These are phyloP conservation scores for Guillardia theta DNA, from an alignment of 78 protist genomes.

Conservation along the genomic window DNA sequence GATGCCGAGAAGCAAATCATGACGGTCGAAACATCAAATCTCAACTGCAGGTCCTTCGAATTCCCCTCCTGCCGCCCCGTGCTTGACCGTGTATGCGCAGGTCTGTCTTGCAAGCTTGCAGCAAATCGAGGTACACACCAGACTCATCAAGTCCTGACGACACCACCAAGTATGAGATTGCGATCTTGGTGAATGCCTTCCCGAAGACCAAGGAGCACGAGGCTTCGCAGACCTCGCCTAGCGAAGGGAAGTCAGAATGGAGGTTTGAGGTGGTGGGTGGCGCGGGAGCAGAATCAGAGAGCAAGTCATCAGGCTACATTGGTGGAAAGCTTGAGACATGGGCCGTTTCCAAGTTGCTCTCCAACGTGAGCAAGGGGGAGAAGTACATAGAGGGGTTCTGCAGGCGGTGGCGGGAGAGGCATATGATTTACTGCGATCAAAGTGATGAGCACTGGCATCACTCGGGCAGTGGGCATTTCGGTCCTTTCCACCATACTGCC, in stretches of 20 bases:
- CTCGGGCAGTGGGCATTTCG: no score
- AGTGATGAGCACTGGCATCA: no score
- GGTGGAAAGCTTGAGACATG: not conserved
- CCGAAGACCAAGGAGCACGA: not conserved
- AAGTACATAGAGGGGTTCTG: slow-evolving; percentile 12
- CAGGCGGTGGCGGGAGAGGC: not conserved
- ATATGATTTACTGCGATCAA: not conserved
- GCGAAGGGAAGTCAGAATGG: not conserved
- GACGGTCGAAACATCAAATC: not conserved
- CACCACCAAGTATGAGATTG: not conserved
- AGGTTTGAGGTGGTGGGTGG: not conserved
- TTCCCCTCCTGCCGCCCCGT: no score
- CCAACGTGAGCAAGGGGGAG: not conserved
- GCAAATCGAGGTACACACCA: not conserved
- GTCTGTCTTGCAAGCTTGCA: not conserved
- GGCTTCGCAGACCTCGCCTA: not conserved
- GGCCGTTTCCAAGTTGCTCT: not conserved
- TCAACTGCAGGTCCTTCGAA: no score
- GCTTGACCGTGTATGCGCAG: no score
- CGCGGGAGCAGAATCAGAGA: no score
- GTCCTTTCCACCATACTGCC: no score
- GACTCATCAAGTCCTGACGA: not conserved
- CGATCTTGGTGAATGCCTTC: not conserved
- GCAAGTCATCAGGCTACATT: not conserved
- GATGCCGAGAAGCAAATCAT: not conserved